Percentiles rank a stretch among this genome's conserved stretches.
Conservation (phyloP, 495 filamentous ascomycete species). For the Bombardia bombarda region DNA sequence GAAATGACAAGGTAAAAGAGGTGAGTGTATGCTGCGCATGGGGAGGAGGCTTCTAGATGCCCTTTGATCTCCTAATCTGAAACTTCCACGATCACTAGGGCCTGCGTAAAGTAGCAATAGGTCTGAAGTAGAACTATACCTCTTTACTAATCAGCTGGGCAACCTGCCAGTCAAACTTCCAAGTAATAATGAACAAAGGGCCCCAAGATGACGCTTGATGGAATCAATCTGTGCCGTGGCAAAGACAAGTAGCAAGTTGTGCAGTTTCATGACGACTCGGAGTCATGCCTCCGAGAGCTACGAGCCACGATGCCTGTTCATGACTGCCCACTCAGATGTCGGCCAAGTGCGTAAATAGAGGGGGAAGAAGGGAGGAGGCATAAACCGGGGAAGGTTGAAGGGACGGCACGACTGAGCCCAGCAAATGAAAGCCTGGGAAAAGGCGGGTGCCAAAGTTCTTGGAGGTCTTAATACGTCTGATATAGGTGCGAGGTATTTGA, state of each 20-base stretch:
- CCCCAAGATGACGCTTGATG: slow-evolving; percentile 5
- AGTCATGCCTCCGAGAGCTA: slow-evolving; percentile 13
- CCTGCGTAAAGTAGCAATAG: too few relatives aligned
- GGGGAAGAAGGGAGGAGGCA: slow-evolving; percentile 12
- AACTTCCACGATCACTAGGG: too few relatives aligned
- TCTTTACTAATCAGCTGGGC: too few relatives aligned
- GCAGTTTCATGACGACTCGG: slow-evolving; percentile 13
- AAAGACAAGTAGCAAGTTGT: not conserved
- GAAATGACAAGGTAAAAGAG: too few relatives aligned
- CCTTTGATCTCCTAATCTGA: slow-evolving; percentile 17
- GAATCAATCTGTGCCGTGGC: slow-evolving; percentile 1
- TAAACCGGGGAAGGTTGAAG: slow-evolving; percentile 19
- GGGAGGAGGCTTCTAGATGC: slow-evolving; percentile 19
- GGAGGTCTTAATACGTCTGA: slow-evolving; percentile 13
- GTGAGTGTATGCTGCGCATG: too few relatives aligned
- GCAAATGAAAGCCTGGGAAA: slow-evolving; percentile 13
- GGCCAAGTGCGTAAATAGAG: slow-evolving; percentile 1
- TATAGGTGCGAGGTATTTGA: slow-evolving; percentile 12
- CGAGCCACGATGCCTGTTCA: not conserved
- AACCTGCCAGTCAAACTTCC: slow-evolving; percentile 16
- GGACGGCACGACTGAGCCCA: slow-evolving; percentile 11
- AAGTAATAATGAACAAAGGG: slow-evolving; percentile 11
- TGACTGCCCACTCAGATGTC: slow-evolving; percentile 1
- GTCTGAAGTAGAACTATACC: too few relatives aligned
- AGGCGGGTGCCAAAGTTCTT: slow-evolving; percentile 2